Conservation (phyloP, 306 rosid genomes). For the Arachis hypogaea region DNA sequence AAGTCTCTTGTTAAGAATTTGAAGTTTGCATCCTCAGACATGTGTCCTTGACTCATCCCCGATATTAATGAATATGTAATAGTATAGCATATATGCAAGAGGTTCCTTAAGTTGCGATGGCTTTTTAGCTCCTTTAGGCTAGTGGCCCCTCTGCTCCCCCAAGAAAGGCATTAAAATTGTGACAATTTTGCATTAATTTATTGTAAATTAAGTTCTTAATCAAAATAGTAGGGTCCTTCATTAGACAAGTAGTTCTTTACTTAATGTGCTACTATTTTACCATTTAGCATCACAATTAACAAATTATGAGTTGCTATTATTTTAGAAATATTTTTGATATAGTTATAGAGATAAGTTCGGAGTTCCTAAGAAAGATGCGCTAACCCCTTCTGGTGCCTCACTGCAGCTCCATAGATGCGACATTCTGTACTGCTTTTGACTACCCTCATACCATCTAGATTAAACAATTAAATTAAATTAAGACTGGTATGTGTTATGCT, state of each 20-base stretch:
- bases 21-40: conserved; percentile 11
- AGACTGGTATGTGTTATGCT: not conserved
- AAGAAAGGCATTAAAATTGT: conserved; percentile 7
- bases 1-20: conserved; percentile 1
- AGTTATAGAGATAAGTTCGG: not conserved
- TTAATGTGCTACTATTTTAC: not conserved
- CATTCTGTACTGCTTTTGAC: not conserved
- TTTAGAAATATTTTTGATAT: not conserved
- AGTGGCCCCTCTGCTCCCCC: not conserved
- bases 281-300: conserved; percentile 20
- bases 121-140: conserved; percentile 16
- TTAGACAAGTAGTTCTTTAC: conserved; percentile 2
- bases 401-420: not conserved
- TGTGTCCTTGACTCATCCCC: not conserved
- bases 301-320: not conserved
- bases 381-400: conserved; percentile 22
- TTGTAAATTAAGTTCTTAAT: conserved; percentile 9
- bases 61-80: conserved; percentile 4
- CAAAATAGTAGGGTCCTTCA: not conserved
- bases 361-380: conserved; percentile 9
- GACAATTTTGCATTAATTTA: not conserved
- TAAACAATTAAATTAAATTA: not conserved
- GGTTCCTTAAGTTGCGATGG: not conserved
- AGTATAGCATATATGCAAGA: conserved; percentile 8
- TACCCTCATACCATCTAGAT: not conserved